These are phyloP conservation scores for Coniella vitis DNA, from an alignment of 2,329 filamentous ascomycete genomes.

Conservation along the genomic window DNA sequence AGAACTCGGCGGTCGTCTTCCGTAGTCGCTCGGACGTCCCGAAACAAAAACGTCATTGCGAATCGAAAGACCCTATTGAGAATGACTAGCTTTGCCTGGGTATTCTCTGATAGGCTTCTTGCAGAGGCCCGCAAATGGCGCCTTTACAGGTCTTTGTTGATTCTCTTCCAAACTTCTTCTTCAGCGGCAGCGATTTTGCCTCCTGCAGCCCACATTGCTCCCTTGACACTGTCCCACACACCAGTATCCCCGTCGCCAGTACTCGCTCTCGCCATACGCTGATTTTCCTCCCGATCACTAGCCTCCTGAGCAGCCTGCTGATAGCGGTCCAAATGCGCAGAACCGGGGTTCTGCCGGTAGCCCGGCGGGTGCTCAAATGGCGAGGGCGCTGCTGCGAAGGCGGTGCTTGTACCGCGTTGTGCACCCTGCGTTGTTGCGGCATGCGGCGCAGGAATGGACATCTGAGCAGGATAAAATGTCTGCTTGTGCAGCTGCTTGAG, in stretches of 20 bases:
- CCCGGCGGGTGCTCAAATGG: conserved; percentile 42
- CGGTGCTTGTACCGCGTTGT: conserved; percentile 31
- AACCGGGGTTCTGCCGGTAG: conserved; percentile 50
- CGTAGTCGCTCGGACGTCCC: no score
- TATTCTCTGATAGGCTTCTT: background rate
- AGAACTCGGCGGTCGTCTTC: no score
- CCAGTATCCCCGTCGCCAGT: conserved; percentile 32
- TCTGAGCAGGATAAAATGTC: conserved; percentile 38
- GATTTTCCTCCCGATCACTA: conserved; percentile 23
- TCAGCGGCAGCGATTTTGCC: conserved; percentile 52
- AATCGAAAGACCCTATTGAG: no score
- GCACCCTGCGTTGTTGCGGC: conserved; percentile 29
- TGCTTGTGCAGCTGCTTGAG: conserved; percentile 26
- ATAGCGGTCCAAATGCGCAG: conserved; percentile 42
- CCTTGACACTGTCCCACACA: conserved; percentile 51
- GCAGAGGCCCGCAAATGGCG: background rate
- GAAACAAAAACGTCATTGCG: no score
- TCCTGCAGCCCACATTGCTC: conserved; percentile 50
- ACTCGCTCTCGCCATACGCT: conserved; percentile 11
- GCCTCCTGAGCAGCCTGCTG: conserved; percentile 37
- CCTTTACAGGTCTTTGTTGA: conserved; percentile 46
- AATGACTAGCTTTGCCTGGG: background rate
- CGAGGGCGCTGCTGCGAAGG: conserved; percentile 18
- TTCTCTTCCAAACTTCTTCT: conserved; percentile 55
- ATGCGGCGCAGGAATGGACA: conserved; percentile 43